Evolutionary conservation across 495 filamentous ascomycete genomes (phyloP).

Genomic region (Copromyces sp.): DNA sequence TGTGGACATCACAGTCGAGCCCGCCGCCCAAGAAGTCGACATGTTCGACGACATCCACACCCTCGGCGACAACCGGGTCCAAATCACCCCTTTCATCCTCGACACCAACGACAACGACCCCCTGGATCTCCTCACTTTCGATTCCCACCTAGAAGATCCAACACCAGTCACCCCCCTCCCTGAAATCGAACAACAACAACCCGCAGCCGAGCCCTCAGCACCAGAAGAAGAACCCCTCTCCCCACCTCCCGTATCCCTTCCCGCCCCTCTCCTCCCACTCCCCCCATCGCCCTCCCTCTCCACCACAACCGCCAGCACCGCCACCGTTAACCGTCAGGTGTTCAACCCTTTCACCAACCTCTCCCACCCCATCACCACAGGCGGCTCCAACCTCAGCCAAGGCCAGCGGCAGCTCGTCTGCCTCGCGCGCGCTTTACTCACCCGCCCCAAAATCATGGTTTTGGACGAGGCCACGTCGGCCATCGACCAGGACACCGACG

Average conservation of each 20-base stretch:
- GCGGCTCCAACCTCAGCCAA: constrained; percentile 43
- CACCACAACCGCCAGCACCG: background rate
- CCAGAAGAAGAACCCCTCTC: background rate
- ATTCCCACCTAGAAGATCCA: background rate
- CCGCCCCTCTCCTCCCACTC: background rate
- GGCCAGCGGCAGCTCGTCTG: constrained; percentile 59
- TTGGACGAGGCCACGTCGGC: constrained; percentile 80
- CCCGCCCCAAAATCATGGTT: constrained; percentile 67
- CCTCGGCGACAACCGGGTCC: background rate
- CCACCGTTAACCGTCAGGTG: background rate
- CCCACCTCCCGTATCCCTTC: background rate
- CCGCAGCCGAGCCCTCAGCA: background rate
- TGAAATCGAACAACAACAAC: background rate
- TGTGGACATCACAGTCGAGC: background rate
- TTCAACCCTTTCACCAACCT: constrained; percentile 18
- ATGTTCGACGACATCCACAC: background rate
- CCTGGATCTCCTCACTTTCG: background rate
- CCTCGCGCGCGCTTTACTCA: constrained; percentile 60
- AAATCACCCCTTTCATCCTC: background rate
- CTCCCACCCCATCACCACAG: constrained; percentile 14
- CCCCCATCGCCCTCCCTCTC: background rate
- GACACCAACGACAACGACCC: background rate
- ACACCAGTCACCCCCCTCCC: background rate
- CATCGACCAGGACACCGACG: constrained; percentile 63
- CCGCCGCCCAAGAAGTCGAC: background rate